Percentiles rank a stretch among this genome's conserved stretches.
These are phyloP conservation scores for Boletus eberwhitei DNA, from an alignment of 768 basidiomycete species.

Conservation along the genomic window DNA sequence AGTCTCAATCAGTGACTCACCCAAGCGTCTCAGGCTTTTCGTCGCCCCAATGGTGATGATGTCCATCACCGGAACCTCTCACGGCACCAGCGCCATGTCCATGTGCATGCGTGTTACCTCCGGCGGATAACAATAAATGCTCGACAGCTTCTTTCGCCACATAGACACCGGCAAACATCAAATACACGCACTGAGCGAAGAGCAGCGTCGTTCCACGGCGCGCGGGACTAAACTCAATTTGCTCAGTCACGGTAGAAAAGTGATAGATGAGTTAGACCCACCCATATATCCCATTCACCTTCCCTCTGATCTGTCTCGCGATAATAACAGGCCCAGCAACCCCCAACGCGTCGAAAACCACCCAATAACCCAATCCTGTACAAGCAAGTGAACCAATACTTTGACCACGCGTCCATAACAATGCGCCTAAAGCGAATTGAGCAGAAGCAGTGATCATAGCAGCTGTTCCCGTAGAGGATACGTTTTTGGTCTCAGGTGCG, in stretches of 20 bases:
- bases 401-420: constrained; percentile 88
- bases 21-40: constrained; percentile 40
- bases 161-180: constrained; percentile 93
- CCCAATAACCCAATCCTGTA: constrained; percentile 93
- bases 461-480: constrained; percentile 21
- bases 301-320: constrained; percentile 36
- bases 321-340: constrained; percentile 43
- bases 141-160: constrained; percentile 97
- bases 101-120: constrained; percentile 67
- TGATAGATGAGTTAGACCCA: constrained; percentile 42
- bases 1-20: constrained; percentile 28
- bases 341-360: constrained; percentile 92
- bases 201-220: constrained; percentile 67
- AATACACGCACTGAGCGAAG: constrained; percentile 90
- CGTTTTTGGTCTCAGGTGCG: constrained; percentile 2
- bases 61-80: constrained; percentile 34
- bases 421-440: constrained; percentile 66
- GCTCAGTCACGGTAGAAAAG: background rate
- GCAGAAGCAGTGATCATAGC: constrained; percentile 26
- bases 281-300: constrained; percentile 49
- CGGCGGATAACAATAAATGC: constrained; percentile 77
- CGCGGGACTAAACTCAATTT: constrained; percentile 43
- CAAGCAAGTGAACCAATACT: constrained; percentile 80
- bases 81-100: constrained; percentile 63
- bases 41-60: constrained; percentile 69